A percentile compares a stretch with the other conserved stretches of the same genome.
These are phyloP conservation scores for Geotrichum fermentans DNA, from an alignment of 1,139 yeast species.

Conservation along the genomic window DNA sequence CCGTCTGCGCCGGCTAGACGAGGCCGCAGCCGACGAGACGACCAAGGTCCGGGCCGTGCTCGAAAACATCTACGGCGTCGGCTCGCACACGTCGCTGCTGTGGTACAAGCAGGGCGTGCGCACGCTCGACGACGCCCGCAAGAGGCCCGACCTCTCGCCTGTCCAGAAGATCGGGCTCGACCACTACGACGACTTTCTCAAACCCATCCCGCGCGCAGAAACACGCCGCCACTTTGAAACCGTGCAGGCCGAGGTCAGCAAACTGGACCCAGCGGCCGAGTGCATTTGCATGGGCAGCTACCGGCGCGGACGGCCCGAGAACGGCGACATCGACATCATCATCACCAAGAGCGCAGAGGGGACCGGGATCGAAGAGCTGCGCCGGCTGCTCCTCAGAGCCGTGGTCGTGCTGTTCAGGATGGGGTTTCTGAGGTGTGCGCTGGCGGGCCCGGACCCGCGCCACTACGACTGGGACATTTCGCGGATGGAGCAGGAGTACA, in stretches of 20 bases:
- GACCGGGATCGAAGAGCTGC: slow-evolving; percentile 33
- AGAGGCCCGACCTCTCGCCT: slow-evolving; percentile 37
- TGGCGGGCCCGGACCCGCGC: slow-evolving; percentile 26
- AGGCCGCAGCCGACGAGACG: slow-evolving; percentile 29
- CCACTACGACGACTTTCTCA: slow-evolving; percentile 50
- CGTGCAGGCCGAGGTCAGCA: slow-evolving; percentile 35
- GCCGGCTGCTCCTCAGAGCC: slow-evolving; percentile 34
- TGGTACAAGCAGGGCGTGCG: slow-evolving; percentile 44
- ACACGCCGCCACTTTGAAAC: slow-evolving; percentile 43
- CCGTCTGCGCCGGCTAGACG: slow-evolving; percentile 39
- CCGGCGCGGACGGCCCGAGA: slow-evolving; percentile 45
- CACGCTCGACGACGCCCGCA: slow-evolving; percentile 42
- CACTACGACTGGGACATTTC: slow-evolving; percentile 3
- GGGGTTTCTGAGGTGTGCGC: slow-evolving; percentile 38
- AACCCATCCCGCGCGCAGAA: slow-evolving; percentile 47
- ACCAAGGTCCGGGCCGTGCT: slow-evolving; percentile 39
- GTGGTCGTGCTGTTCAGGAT: slow-evolving; percentile 30
- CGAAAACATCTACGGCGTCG: slow-evolving; percentile 51
- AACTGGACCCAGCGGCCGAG: slow-evolving; percentile 41
- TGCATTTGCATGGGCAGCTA: slow-evolving; percentile 54
- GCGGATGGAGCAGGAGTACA: neutral
- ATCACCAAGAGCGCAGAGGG: slow-evolving; percentile 39
- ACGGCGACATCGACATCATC: slow-evolving; percentile 59
- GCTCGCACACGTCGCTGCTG: slow-evolving; percentile 43
- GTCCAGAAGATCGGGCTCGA: slow-evolving; percentile 46